These are phyloP conservation scores for Nosema muscidifuracis DNA, from an alignment of 371 early-diverging fungal species.

Conservation along the genomic window DNA sequence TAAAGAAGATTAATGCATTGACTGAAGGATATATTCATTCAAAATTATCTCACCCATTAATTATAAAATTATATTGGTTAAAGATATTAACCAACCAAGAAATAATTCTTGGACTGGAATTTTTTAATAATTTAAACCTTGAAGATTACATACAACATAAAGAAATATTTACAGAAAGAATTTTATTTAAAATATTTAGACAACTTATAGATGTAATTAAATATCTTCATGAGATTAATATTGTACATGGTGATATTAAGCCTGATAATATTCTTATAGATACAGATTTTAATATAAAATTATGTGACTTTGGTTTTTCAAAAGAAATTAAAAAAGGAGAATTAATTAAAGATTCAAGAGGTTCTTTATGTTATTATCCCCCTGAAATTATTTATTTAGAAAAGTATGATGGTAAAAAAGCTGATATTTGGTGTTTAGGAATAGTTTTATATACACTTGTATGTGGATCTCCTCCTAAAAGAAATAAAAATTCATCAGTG, in stretches of 20 bases:
- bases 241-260: conserved; percentile 56
- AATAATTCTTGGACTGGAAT: not conserved
- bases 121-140: not conserved
- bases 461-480: not conserved
- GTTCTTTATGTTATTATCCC: too few species aligned
- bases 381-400: too few species aligned
- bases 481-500: not conserved
- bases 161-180: not conserved
- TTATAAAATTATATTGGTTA: too few species aligned
- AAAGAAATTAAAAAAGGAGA: conserved; percentile 7
- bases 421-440: too few species aligned
- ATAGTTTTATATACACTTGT: not conserved
- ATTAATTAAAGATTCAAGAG: too few species aligned
- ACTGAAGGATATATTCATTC: too few species aligned
- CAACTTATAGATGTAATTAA: conserved; percentile 29
- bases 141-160: not conserved
- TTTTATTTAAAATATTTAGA: not conserved
- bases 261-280: conserved; percentile 48
- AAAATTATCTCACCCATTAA: too few species aligned
- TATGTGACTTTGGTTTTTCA: conserved; percentile 53
- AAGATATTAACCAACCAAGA: too few species aligned
- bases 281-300: conserved; percentile 21
- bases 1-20: too few species aligned
- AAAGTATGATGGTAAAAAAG: too few species aligned
- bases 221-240: conserved; percentile 30